phyloP scores from a whole-genome alignment of 495 filamentous ascomycete species.

The Aspergillus asperescens region DNA sequence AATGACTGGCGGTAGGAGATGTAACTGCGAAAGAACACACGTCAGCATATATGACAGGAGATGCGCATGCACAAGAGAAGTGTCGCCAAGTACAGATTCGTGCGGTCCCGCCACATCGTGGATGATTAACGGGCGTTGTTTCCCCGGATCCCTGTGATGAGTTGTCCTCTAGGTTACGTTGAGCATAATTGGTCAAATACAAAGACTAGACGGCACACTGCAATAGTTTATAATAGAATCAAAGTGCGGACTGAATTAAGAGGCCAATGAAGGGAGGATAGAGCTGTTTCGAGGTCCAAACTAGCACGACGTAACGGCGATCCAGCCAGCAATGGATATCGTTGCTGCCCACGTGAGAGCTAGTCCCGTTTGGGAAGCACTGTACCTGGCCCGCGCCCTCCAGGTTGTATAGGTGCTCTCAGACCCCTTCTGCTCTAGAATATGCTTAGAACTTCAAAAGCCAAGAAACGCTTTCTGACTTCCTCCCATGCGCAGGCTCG shows the following conservation, averaged over 20 bases:
- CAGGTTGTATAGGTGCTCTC: not conserved
- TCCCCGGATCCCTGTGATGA: slow-evolving; percentile 20
- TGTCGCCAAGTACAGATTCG: slow-evolving; percentile 69
- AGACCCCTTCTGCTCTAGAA: not conserved
- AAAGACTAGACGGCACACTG: not conserved
- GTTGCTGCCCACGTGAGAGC: slow-evolving; percentile 12
- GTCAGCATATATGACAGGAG: not conserved
- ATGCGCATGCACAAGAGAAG: not conserved
- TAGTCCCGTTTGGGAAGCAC: slow-evolving; percentile 7
- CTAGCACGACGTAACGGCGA: not conserved
- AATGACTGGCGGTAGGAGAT: slow-evolving; percentile 99
- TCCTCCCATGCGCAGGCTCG: not conserved
- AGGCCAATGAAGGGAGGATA: not conserved
- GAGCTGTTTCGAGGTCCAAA: not conserved
- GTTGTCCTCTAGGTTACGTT: slow-evolving; percentile 19
- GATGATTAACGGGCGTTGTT: slow-evolving; percentile 5
- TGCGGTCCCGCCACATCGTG: slow-evolving; percentile 92
- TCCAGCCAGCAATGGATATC: slow-evolving; percentile 3
- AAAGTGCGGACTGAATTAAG: not conserved
- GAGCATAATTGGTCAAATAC: slow-evolving; percentile 15
- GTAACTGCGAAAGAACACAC: slow-evolving; percentile 54
- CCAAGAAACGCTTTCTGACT: not conserved
- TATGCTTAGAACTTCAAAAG: not conserved
- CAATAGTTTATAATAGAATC: not conserved
- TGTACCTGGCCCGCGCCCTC: not conserved